phyloP scores from a whole-genome alignment of 805 yeast genomes.

The Candida xiaguanensis region DNA sequence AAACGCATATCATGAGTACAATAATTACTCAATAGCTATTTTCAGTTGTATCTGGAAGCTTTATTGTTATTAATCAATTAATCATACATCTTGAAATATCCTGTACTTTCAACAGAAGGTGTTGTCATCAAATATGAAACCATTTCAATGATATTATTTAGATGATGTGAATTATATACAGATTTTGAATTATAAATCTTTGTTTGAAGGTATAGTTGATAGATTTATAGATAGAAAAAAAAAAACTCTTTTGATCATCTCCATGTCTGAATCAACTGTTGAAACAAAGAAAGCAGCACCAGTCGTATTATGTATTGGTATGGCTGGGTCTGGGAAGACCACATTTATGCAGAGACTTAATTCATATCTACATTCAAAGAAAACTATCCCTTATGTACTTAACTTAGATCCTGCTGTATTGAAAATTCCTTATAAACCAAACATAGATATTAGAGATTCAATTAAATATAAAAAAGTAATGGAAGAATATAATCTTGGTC shows the following conservation, averaged over 20 bases:
- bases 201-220: constrained; percentile 58
- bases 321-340: constrained; percentile 84
- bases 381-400: constrained; percentile 82
- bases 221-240: not conserved
- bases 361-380: constrained; percentile 74
- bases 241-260: constrained; percentile 1
- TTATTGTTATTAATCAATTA: no score
- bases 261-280: not conserved
- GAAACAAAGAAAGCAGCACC: constrained; percentile 19
- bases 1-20: no score
- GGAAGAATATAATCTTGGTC: constrained; percentile 94
- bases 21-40: no score
- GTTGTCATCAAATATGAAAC: no score
- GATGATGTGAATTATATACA: no score
- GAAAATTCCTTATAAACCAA: constrained; percentile 89
- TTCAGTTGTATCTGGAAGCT: no score
- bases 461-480: constrained; percentile 93
- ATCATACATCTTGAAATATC: no score
- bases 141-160: no score
- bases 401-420: constrained; percentile 96
- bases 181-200: constrained; percentile 49
- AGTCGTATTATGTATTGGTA: constrained; percentile 46
- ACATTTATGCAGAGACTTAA: constrained; percentile 95
- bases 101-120: no score
- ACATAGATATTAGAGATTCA: constrained; percentile 94